A percentile compares a stretch with the other conserved stretches of the same genome.
Evolutionary conservation across 208 protist genomes (phyloP).

Genomic region (Sergeia podlipaevii): DNA sequence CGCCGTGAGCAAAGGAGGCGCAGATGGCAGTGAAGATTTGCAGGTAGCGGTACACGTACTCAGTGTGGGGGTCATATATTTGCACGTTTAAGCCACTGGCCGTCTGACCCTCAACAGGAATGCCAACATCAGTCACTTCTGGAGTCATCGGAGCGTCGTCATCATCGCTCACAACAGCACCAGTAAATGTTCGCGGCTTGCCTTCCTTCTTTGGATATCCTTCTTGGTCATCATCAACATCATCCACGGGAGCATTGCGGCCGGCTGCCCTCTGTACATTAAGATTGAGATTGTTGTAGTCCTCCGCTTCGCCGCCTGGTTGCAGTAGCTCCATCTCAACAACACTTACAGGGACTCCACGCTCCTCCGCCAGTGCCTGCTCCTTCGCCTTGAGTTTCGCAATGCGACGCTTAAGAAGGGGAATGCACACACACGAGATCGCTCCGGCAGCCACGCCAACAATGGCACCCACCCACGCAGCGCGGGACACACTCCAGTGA

Average conservation of each 20-base stretch:
- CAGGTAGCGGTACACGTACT: slow-evolving; percentile 78
- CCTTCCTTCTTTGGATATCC: too few species aligned
- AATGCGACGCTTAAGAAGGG: slow-evolving; percentile 48
- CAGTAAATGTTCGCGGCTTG: not conserved
- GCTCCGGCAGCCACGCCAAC: slow-evolving; percentile 39
- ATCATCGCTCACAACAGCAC: not conserved
- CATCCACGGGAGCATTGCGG: not conserved
- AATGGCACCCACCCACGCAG: slow-evolving; percentile 50
- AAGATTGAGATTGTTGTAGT: not conserved
- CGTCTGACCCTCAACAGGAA: not conserved
- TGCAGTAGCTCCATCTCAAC: slow-evolving; percentile 12
- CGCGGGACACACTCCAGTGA: slow-evolving; percentile 43
- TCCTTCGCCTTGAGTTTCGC: slow-evolving; percentile 19
- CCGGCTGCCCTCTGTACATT: too few species aligned
- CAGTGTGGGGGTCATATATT: slow-evolving; percentile 41
- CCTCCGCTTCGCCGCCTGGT: not conserved
- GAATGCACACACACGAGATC: slow-evolving; percentile 47
- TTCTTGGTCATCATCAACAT: too few species aligned
- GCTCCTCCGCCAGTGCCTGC: slow-evolving; percentile 12
- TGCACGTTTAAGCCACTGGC: slow-evolving; percentile 44
- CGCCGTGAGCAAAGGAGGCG: slow-evolving; percentile 83
- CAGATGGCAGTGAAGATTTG: slow-evolving; percentile 82
- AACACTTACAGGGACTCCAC: slow-evolving; percentile 2
- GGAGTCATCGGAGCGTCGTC: slow-evolving; percentile 15
- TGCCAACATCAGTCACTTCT: slow-evolving; percentile 6